Conservation (phyloP, 1,284 basidiomycete genomes). For the Papiliotrema terrestris region DNA sequence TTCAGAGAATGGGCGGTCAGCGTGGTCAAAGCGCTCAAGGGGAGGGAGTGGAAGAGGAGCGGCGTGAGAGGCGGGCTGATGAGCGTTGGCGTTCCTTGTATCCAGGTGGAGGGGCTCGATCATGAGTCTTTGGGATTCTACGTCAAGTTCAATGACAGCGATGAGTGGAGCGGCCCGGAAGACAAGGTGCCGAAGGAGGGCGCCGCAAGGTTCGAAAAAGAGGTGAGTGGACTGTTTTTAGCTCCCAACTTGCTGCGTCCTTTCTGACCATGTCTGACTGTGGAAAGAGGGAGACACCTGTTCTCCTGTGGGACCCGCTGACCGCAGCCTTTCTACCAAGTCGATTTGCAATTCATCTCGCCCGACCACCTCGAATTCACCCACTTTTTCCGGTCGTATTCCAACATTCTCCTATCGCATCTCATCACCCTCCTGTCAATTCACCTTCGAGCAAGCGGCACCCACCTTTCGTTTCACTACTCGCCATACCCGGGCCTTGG, state of each 20-base stretch:
- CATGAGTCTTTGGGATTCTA: neutral
- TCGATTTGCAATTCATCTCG: conserved; percentile 30
- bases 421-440: conserved; percentile 8
- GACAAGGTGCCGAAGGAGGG: neutral
- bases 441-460: conserved; percentile 8
- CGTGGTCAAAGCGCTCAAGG: conserved; percentile 4
- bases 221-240: too few species aligned
- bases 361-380: conserved; percentile 12
- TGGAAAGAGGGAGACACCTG: too few species aligned
- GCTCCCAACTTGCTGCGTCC: too few species aligned
- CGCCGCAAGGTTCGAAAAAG: too few species aligned
- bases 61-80: neutral
- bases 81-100: neutral
- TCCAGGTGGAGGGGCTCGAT: conserved; percentile 9
- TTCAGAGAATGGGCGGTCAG: conserved; percentile 15
- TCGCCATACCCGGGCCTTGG: conserved; percentile 21
- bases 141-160: neutral
- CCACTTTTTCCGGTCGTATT: conserved; percentile 16
- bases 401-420: conserved; percentile 16
- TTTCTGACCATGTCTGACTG: too few species aligned
- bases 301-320: neutral
- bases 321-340: conserved; percentile 27
- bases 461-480: conserved; percentile 21
- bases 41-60: neutral
- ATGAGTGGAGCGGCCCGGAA: neutral